Evolutionary conservation across 2,329 filamentous ascomycete genomes (phyloP).

Genomic region (Xylariales sp.): DNA sequence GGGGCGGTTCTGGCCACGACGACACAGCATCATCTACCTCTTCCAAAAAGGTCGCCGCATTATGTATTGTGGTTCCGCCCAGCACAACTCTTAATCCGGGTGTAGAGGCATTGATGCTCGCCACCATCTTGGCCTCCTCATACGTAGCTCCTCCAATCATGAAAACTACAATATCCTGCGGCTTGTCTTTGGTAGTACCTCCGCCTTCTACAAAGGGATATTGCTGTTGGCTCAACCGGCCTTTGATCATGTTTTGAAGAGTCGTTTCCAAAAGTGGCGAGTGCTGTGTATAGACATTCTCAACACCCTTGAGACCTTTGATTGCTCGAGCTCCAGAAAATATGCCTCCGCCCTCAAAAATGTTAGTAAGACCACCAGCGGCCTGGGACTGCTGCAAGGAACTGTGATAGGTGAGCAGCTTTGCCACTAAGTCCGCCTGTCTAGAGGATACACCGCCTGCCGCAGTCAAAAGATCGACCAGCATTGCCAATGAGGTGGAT

Average conservation of each 20-base stretch:
- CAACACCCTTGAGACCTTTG: slow-evolving; percentile 93
- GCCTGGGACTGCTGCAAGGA: slow-evolving; percentile 76
- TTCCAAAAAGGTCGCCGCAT: slow-evolving; percentile 81
- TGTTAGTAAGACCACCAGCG: slow-evolving; percentile 78
- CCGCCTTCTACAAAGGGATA: slow-evolving; percentile 93
- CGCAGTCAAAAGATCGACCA: slow-evolving; percentile 80
- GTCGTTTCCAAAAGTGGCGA: slow-evolving; percentile 83
- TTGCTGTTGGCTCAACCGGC: slow-evolving; percentile 76
- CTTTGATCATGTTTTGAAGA: slow-evolving; percentile 90
- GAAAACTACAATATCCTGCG: slow-evolving; percentile 93
- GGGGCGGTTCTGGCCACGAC: slow-evolving; percentile 72
- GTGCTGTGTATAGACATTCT: slow-evolving; percentile 98
- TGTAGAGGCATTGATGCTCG: slow-evolving; percentile 87
- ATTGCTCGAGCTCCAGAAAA: slow-evolving; percentile 87
- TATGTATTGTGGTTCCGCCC: slow-evolving; percentile 84
- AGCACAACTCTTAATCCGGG: slow-evolving; percentile 87
- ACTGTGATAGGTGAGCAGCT: slow-evolving; percentile 78
- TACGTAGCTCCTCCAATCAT: slow-evolving; percentile 92
- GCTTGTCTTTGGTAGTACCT: slow-evolving; percentile 85
- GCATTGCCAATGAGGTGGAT: slow-evolving; percentile 75
- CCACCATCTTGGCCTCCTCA: slow-evolving; percentile 93
- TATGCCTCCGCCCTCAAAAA: slow-evolving; percentile 88
- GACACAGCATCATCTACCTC: slow-evolving; percentile 87
- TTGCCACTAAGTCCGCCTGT: slow-evolving; percentile 73
- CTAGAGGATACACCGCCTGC: slow-evolving; percentile 76